Conservation (phyloP, 345 rosid species). For the Sisymbrium altissimum region DNA sequence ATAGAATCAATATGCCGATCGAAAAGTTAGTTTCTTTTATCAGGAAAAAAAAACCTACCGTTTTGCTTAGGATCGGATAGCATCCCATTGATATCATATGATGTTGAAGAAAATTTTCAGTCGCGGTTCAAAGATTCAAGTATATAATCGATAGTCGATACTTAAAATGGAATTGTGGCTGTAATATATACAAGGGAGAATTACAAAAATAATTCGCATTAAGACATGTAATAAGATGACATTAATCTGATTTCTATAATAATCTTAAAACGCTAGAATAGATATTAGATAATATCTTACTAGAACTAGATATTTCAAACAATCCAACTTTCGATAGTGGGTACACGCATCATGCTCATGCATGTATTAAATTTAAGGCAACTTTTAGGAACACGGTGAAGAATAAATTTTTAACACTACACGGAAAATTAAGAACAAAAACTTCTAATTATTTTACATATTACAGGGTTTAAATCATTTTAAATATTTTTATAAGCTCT, state of each 20-base stretch:
- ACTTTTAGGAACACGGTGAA: too few species aligned
- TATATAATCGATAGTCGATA: neutral
- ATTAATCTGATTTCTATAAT: neutral
- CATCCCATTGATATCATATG: neutral
- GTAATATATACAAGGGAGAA: too few species aligned
- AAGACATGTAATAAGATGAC: slow-evolving; percentile 7
- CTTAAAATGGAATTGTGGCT: neutral
- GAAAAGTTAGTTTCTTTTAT: neutral
- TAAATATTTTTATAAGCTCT: neutral
- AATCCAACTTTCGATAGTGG: neutral
- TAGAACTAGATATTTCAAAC: neutral
- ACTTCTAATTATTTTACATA: neutral
- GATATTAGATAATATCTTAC: neutral
- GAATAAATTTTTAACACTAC: too few species aligned
- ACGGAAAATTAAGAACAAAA: neutral
- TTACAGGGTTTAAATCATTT: neutral
- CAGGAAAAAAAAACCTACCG: too few species aligned
- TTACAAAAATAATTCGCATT: too few species aligned
- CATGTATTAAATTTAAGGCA: too few species aligned
- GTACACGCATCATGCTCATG: too few species aligned
- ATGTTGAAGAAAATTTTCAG: neutral
- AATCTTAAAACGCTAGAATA: neutral
- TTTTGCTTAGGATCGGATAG: neutral
- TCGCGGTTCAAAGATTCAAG: neutral
- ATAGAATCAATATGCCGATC: neutral